phyloP scores from a whole-genome alignment of 2,329 filamentous ascomycete genomes.

The Lecanosticta acicola region DNA sequence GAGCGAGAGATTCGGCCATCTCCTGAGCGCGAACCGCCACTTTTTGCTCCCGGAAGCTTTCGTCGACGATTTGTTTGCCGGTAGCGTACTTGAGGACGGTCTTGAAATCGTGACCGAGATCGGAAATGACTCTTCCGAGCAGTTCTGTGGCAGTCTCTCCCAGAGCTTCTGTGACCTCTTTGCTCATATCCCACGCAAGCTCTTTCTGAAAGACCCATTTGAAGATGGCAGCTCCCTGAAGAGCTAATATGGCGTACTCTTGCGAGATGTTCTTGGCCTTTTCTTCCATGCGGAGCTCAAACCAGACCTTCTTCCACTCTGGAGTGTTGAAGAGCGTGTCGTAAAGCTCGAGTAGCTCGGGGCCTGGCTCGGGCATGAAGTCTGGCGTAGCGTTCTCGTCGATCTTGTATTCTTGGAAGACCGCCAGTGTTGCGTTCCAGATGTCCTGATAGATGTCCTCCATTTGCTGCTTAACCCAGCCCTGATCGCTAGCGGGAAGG shows the following conservation, averaged over 20 bases:
- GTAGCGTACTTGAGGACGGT: not conserved
- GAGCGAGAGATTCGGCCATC: not conserved
- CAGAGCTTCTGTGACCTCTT: not conserved
- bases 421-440: not conserved
- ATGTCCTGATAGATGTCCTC: not conserved
- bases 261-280: not conserved
- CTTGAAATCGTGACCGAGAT: not conserved
- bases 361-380: not conserved
- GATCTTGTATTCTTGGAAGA: conserved; percentile 2
- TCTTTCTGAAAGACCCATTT: conserved; percentile 1
- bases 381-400: not conserved
- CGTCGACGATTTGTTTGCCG: conserved; percentile 1
- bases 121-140: not conserved
- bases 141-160: not conserved
- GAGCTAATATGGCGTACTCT: not conserved
- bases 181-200: conserved; percentile 1
- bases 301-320: not conserved
- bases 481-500: not conserved
- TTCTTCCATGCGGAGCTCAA: not conserved
- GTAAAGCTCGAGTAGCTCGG: not conserved
- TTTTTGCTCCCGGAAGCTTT: not conserved
- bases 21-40: not conserved
- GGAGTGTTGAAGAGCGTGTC: not conserved
- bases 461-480: not conserved
- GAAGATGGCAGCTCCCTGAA: not conserved